Evolutionary conservation across 805 yeast genomes (phyloP), one percentile per base, ranked within the genome.

Genomic region (Myxozyma geophila): DNA sequence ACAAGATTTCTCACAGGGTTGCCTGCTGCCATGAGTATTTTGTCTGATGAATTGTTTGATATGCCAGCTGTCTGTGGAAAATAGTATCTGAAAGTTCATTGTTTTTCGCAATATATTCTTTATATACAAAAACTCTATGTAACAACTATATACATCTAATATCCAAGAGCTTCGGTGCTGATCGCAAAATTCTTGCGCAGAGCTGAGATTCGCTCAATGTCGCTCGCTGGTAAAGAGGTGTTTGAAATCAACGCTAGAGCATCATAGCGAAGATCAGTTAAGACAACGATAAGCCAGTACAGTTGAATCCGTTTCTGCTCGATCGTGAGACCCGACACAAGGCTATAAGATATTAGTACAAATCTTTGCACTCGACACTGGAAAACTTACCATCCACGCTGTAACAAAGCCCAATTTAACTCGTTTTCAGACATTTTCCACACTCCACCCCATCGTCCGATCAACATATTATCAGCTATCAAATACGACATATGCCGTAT

Each of bases 401-500:
- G 67, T 8, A 56, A 44, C 35, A 67, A 43, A 15, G 87, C 85
- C 44, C 74, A 68, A 3, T 80, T 69, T 37, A 85, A 70, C 71
- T 86, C 90, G 50, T 76, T 77, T 8, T 74, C 71, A 36, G 75
- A 71, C 70, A 86, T 73, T 49, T 75, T 72, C 81, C 85, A 80
- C 0, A 85, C 77, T 47, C 83, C 81, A 12, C 82, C 82, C 63
- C 75, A 79, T 49, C 77, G 63, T 19, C 75, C 51, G 10, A 81
- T 71, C 51, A 81, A 70, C 50, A 79, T 79, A 70, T 85, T 82
- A 70, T 86, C 89, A 37, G 85, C 83, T 15, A 71, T 69, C 54
- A 86, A 74, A 67, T 82, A 81, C 63, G 80, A 80, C 70, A 77
- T 77, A 69, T 83, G 76, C 8, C 68, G 64, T 33, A 79, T 78